Evolutionary conservation across 73 alveolate genomes (phyloP), one percentile per base, ranked within the genome.

Genomic region (Stentor roeselii): DNA sequence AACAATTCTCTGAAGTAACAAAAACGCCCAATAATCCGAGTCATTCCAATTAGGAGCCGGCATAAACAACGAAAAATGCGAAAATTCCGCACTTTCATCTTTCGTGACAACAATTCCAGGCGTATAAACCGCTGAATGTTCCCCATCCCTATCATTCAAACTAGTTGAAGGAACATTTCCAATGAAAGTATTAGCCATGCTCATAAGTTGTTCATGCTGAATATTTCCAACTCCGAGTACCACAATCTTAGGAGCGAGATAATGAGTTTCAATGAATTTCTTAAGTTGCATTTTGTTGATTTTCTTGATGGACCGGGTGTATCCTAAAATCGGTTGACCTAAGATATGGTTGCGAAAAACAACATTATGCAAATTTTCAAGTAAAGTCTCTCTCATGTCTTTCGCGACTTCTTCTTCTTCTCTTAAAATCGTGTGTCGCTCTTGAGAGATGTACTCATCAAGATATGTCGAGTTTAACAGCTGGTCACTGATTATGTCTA

Each of bases 261-360:
- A 95, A 78, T 92, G 87, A 3, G 89, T 82, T 50, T 42, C 6
- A 15, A 92, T 95, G 88, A 88, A 95, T 35, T 95, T 96, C 14
- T 80, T 87, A 36, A 95, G 89, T 95, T 89, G 88, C 31, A 92
- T 97, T 76, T 95, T 87, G 3, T 87, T 89, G 32, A 95, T 86
- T 36, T 90, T 40, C 60, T 89, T 78, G 60, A 95, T 95, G 78
- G 92, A 88, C 34, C 89, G 87, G 75, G 89, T 90, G 50, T 92
- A 90, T 14, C 99, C 99, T 59, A 95, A 86, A 59, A 95, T 95
- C 34, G 98, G 97, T 78, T 84, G 93, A 34, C 98, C 98, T 96
- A 95, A 88, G 88, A 92, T 92, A 80, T 95, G 97, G 6, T 93
- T 90, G 86, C 92, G 88, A 82, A 85, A 95, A 0, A 90, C 91